Evolutionary conservation across 164 flowering plant genomes (phyloP), one percentile per base, ranked within the genome.

Genomic region (Vitis labrusca): DNA sequence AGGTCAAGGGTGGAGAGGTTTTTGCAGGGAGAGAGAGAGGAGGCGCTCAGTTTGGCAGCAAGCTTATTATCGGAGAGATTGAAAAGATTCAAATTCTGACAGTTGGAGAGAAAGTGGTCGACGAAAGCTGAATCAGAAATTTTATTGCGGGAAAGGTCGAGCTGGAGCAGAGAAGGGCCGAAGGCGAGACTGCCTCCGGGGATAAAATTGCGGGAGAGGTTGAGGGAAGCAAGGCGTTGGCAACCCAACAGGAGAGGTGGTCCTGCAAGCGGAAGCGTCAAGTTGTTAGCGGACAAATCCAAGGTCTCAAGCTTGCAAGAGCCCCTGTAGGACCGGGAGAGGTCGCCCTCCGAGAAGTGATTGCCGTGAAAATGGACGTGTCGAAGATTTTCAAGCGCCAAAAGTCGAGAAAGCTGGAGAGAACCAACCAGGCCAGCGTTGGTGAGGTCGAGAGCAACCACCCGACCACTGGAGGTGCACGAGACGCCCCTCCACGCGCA

Each of bases 401-500:
- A 74, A 27, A 92, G 87, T 32, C 65, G 47, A n/a, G 79, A 73
- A 10, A 90, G 68, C 12, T 68, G 76, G 6, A 92, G 85, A 12
- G 14, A 48, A n/a, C 95, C 95, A 8, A 37, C 53, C 14, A 92
- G 81, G 13, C 81, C 79, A 0, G 66, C 78, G 70, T 80, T 64
- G 48, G 76, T 70, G 75, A 93, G 85, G 74, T 93, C 73, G 23
- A 93, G 81, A 1, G 75, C 69, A 3, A 62, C 68, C 10, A 88
- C 90, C 8, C 67, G 76, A 58, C 79, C 79, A 5, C 61, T 82
- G 7, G 50, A 10, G n/a, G 85, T 78, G 74, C 98, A 93, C 12
- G 73, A 61, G 47, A 93, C 83, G 10, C 94, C 98, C 3, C 52
- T 66, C 94, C 94, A 93, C 0, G 86, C 77, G 61, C 98, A 89